Percentiles rank a stretch among this genome's conserved stretches.
These are phyloP conservation scores for Myxozyma melibiosi DNA, from an alignment of 805 yeast genomes.

Conservation along the genomic window DNA sequence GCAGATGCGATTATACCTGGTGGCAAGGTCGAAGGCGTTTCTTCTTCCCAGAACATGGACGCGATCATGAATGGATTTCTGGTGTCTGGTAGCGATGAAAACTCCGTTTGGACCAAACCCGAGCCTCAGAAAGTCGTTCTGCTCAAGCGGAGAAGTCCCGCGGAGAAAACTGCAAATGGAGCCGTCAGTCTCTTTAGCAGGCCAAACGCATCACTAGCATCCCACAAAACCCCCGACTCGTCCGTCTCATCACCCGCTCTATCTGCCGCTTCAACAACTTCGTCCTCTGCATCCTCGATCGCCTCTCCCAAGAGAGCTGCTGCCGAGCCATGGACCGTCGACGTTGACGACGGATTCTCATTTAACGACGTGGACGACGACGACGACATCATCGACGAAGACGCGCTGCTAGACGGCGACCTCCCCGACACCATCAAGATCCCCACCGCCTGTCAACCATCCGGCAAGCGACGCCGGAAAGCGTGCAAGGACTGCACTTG, in stretches of 20 bases:
- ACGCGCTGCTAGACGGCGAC: slow-evolving; percentile 53
- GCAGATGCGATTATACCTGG: slow-evolving; percentile 39
- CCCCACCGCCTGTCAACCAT: slow-evolving; percentile 31
- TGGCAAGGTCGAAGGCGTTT: slow-evolving; percentile 41
- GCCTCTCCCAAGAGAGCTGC: slow-evolving; percentile 42
- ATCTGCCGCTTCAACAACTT: slow-evolving; percentile 51
- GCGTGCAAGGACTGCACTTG: slow-evolving; percentile 99
- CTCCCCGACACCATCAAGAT: slow-evolving; percentile 42
- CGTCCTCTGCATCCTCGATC: slow-evolving; percentile 43
- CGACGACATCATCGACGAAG: slow-evolving; percentile 60
- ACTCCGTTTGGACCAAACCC: slow-evolving; percentile 60
- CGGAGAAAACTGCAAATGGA: slow-evolving; percentile 2
- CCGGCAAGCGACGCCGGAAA: slow-evolving; percentile 58
- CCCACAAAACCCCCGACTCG: slow-evolving; percentile 27
- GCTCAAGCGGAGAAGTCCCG: slow-evolving; percentile 17
- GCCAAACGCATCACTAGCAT: background rate
- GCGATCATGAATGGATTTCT: slow-evolving; percentile 69
- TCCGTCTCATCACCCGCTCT: slow-evolving; percentile 40
- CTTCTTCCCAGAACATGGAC: slow-evolving; percentile 46
- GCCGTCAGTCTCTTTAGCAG: slow-evolving; percentile 13
- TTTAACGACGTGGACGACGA: slow-evolving; percentile 56
- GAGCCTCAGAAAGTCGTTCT: slow-evolving; percentile 39
- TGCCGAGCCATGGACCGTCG: slow-evolving; percentile 48
- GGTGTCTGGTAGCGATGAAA: slow-evolving; percentile 40
- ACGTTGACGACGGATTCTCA: slow-evolving; percentile 54